phyloP scores from a whole-genome alignment of 768 basidiomycete genomes.

The Suillus placidus region DNA sequence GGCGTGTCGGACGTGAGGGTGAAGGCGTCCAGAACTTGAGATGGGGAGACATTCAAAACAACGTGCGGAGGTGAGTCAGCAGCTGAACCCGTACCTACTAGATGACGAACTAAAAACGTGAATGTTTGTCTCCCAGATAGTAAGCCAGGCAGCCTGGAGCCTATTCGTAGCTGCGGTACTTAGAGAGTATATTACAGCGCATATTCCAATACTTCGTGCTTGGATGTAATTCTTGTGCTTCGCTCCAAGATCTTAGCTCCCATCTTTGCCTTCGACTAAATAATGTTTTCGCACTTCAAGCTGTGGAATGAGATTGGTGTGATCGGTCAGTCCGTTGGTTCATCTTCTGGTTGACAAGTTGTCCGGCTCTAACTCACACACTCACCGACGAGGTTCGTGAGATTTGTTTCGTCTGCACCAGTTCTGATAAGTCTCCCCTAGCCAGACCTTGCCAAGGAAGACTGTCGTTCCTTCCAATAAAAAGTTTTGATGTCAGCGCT shows the following conservation, averaged over 20 bases:
- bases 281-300: neutral
- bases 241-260: neutral
- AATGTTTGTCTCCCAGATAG: neutral
- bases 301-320: neutral
- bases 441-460: neutral
- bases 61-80: neutral
- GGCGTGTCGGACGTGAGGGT: constrained; percentile 35
- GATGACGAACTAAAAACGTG: neutral
- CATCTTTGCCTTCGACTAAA: neutral
- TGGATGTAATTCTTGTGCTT: neutral
- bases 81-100: no score
- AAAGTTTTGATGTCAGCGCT: neutral
- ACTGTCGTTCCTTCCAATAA: neutral
- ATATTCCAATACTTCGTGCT: neutral
- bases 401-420: neutral
- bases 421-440: neutral
- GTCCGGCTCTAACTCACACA: neutral
- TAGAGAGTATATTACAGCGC: neutral
- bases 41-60: constrained; percentile 22
- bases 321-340: no score
- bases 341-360: neutral
- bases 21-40: constrained; percentile 32
- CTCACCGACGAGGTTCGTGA: neutral
- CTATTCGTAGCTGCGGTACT: neutral
- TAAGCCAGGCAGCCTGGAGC: neutral